Evolutionary conservation across 1,139 yeast species (phyloP).

Genomic region (Hansenula anomala): DNA sequence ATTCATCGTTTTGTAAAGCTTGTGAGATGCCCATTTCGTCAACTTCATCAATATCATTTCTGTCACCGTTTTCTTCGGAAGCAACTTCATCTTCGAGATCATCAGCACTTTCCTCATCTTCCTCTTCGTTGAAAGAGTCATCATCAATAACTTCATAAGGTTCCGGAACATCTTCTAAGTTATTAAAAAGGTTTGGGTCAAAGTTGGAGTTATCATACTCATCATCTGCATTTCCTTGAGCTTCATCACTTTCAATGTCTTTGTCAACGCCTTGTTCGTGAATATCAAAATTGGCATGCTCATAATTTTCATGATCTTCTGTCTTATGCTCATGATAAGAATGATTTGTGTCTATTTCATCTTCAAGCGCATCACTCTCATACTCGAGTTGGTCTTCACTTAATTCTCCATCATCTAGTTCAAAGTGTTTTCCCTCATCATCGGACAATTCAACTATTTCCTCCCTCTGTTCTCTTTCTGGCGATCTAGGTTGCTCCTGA

Average conservation of each 20-base stretch:
- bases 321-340: no score
- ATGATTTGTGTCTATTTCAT: not conserved
- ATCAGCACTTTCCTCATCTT: no score
- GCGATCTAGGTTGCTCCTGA: not conserved
- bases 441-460: slow-evolving; percentile 2
- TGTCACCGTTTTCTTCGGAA: no score
- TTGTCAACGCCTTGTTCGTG: not conserved
- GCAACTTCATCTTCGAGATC: no score
- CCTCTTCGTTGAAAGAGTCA: no score
- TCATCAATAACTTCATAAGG: no score
- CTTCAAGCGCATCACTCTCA: not conserved
- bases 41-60: not conserved
- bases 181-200: not conserved
- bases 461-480: slow-evolving; percentile 4
- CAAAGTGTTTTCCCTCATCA: not conserved
- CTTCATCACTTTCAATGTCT: not conserved
- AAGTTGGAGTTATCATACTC: not conserved
- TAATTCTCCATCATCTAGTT: not conserved
- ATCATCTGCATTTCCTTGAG: not conserved
- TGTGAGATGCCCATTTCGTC: no score
- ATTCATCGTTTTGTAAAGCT: not conserved
- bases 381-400: not conserved
- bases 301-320: no score
- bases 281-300: no score
- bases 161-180: no score